phyloP scores from a whole-genome alignment of 2,329 filamentous ascomycete species.

The Nothophoma quercina region DNA sequence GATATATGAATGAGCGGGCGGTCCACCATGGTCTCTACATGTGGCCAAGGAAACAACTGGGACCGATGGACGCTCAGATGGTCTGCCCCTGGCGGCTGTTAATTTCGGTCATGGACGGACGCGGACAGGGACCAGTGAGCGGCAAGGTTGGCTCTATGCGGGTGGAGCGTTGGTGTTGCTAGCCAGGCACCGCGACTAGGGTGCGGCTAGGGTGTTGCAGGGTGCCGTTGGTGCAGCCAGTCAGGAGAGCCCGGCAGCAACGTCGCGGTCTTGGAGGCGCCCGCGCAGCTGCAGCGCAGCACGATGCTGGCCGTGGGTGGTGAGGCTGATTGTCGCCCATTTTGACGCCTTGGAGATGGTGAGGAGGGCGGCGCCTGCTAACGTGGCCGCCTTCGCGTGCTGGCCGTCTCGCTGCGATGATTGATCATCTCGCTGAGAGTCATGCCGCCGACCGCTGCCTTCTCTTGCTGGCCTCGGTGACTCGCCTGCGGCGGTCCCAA shows the following conservation, averaged over 20 bases:
- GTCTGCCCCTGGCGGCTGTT: slow-evolving; percentile 43
- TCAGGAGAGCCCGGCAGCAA: slow-evolving; percentile 26
- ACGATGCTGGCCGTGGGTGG: slow-evolving; percentile 63
- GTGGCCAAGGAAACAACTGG: slow-evolving; percentile 36
- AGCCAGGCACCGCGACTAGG: slow-evolving; percentile 35
- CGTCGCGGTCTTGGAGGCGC: slow-evolving; percentile 28
- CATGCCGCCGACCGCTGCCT: slow-evolving; percentile 3
- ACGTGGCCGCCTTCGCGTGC: neutral
- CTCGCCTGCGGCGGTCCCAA: slow-evolving; percentile 24
- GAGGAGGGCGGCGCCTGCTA: neutral
- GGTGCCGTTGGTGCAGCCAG: slow-evolving; percentile 25
- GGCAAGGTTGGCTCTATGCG: slow-evolving; percentile 18
- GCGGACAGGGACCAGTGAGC: slow-evolving; percentile 36
- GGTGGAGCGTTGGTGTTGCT: slow-evolving; percentile 15
- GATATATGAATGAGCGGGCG: slow-evolving; percentile 44
- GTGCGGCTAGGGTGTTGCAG: slow-evolving; percentile 16
- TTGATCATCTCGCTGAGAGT: neutral
- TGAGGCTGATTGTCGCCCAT: slow-evolving; percentile 14
- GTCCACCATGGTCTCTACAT: slow-evolving; percentile 41
- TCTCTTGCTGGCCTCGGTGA: slow-evolving; percentile 22
- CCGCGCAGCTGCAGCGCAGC: slow-evolving; percentile 49
- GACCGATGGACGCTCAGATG: slow-evolving; percentile 27
- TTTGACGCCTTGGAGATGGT: slow-evolving; percentile 15
- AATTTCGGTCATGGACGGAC: slow-evolving; percentile 45
- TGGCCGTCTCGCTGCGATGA: neutral